Evolutionary conservation across 257 asterid genomes (phyloP).

Genomic region (Scutellaria baicalensis): DNA sequence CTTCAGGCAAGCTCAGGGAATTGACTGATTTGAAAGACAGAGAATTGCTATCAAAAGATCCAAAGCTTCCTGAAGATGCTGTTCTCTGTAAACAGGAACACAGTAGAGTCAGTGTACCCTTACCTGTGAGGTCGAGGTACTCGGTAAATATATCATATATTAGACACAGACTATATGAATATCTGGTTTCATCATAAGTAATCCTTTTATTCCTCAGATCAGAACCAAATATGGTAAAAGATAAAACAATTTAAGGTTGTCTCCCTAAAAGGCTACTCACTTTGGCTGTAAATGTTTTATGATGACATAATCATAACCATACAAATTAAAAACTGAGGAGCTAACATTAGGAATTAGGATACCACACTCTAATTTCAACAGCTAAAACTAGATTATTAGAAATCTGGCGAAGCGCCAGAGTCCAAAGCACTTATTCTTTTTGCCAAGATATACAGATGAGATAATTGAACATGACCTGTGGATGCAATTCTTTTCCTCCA

Average conservation of each 20-base stretch:
- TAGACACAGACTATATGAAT: background rate
- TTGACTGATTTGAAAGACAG: slow-evolving; percentile 32
- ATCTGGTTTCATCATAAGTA: background rate
- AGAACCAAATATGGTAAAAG: background rate
- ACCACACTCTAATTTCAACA: background rate
- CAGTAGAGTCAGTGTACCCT: slow-evolving; percentile 17
- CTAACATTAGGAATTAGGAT: background rate
- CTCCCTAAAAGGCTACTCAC: background rate
- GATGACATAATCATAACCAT: background rate
- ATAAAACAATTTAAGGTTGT: background rate
- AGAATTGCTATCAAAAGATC: slow-evolving; percentile 51
- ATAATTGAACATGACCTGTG: slow-evolving; percentile 45
- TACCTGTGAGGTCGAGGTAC: background rate
- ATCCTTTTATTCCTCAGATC: background rate
- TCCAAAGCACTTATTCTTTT: background rate
- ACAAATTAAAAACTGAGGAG: background rate
- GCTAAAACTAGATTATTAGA: background rate
- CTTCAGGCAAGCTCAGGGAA: slow-evolving; percentile 26
- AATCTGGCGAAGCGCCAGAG: background rate
- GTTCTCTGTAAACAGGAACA: slow-evolving; percentile 44
- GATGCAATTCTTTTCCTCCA: slow-evolving; percentile 23
- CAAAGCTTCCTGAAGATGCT: slow-evolving; percentile 61
- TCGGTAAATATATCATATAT: no score
- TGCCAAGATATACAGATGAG: background rate
- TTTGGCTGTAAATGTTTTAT: background rate